Conservation (phyloP, 345 rosid species). For the Sisymbrium altissimum region DNA sequence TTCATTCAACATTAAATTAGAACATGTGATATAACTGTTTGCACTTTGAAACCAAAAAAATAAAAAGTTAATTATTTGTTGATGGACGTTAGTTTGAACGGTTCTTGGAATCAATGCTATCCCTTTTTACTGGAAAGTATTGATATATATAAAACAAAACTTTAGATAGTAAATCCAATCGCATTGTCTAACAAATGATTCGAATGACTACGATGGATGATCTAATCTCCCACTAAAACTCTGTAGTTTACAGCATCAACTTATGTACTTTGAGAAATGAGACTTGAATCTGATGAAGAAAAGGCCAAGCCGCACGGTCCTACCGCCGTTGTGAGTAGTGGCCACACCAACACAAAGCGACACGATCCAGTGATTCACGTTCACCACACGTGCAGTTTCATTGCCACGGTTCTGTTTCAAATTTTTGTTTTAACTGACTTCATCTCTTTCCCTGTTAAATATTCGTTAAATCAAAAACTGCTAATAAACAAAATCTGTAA, state of each 20-base stretch:
- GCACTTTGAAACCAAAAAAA: too few relatives aligned
- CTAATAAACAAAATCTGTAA: background rate
- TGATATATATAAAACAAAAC: background rate
- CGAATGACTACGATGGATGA: conserved; percentile 1
- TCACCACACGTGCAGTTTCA: conserved; percentile 14
- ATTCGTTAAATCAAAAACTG: background rate
- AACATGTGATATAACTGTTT: background rate
- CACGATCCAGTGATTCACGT: background rate
- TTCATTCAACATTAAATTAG: background rate
- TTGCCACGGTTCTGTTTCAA: background rate
- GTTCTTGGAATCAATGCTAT: background rate
- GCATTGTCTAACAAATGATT: background rate
- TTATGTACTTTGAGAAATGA: conserved; percentile 14
- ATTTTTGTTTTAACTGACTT: background rate
- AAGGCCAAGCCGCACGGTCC: conserved; percentile 10
- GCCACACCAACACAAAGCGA: background rate
- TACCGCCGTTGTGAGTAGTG: conserved; percentile 9
- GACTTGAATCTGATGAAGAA: conserved; percentile 2
- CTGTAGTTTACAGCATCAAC: conserved; percentile 12
- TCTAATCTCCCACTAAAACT: background rate
- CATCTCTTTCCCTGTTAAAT: conserved; percentile 9
- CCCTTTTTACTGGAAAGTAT: background rate
- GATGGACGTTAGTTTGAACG: background rate
- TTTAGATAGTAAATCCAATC: background rate
- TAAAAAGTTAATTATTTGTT: background rate